A percentile compares a stretch with the other conserved stretches of the same genome.
Evolutionary conservation across 2,329 filamentous ascomycete species (phyloP).

Genomic region (Lachnellula occidentalis): DNA sequence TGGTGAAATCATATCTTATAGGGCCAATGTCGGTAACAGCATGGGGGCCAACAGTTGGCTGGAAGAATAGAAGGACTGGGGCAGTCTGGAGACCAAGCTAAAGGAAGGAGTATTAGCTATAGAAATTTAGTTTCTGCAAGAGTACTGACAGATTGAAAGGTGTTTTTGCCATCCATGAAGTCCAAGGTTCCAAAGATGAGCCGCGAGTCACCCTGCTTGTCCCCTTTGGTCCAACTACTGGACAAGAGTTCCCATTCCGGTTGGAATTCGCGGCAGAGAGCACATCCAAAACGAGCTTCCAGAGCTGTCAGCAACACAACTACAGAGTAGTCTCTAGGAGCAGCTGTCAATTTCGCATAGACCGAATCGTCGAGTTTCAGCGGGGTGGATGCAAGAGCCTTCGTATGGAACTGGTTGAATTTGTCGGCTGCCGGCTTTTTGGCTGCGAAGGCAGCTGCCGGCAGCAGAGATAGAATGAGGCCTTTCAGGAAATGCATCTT

Average conservation of each 20-base stretch:
- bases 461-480: conserved; percentile 57
- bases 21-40: conserved; percentile 66
- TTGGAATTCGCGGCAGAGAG: conserved; percentile 84
- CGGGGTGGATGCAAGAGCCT: conserved; percentile 59
- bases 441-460: conserved; percentile 54
- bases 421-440: conserved; percentile 60
- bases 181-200: conserved; percentile 81
- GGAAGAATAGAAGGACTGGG: conserved; percentile 82
- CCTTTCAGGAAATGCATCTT: conserved; percentile 66
- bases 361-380: conserved; percentile 71
- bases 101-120: background rate
- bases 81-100: conserved; percentile 92
- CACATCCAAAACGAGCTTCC: conserved; percentile 77
- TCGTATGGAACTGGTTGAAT: conserved; percentile 66
- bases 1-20: conserved; percentile 77
- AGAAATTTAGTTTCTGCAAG: background rate
- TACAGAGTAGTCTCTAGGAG: conserved; percentile 77
- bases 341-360: conserved; percentile 70
- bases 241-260: conserved; percentile 87
- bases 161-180: conserved; percentile 75
- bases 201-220: conserved; percentile 66
- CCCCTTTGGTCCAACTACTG: conserved; percentile 81
- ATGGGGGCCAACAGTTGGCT: conserved; percentile 74
- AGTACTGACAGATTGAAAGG: conserved; percentile 72
- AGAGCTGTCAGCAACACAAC: conserved; percentile 82